Evolutionary conservation across 768 basidiomycete genomes (phyloP).

Genomic region (Macrolepiota albuminosa): DNA sequence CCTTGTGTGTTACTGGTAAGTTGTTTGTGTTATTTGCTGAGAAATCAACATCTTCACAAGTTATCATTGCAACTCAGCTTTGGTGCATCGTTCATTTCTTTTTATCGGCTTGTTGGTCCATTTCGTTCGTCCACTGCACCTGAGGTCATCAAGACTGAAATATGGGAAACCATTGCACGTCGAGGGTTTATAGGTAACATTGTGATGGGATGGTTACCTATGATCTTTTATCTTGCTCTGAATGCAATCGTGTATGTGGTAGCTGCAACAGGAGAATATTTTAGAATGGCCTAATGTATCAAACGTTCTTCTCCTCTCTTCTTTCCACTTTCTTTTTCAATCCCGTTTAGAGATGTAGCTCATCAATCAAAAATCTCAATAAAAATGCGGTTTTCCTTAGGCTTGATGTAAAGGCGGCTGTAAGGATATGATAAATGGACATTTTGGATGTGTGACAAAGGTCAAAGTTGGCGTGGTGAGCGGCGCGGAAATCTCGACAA

Average conservation of each 20-base stretch:
- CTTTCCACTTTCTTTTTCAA: no score
- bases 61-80: slow-evolving; percentile 32
- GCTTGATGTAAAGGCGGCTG: no score
- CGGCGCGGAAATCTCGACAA: no score
- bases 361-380: no score
- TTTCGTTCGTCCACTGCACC: slow-evolving; percentile 37
- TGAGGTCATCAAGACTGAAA: slow-evolving; percentile 44
- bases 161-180: slow-evolving; percentile 57
- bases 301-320: not conserved
- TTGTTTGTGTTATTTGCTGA: not conserved
- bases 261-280: not conserved
- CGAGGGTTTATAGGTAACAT: slow-evolving; percentile 52
- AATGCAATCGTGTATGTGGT: slow-evolving; percentile 8
- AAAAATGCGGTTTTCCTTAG: no score
- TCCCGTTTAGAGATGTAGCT: not conserved
- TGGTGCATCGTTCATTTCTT: slow-evolving; percentile 53
- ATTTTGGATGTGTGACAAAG: no score
- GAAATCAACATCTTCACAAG: not conserved
- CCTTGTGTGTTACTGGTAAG: slow-evolving; percentile 49
- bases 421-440: no score
- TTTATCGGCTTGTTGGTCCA: slow-evolving; percentile 54
- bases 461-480: no score
- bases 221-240: slow-evolving; percentile 35
- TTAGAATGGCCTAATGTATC: not conserved
- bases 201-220: slow-evolving; percentile 53